These are phyloP conservation scores for Emericellopsis terricola DNA, from an alignment of 495 filamentous ascomycete genomes.

Conservation along the genomic window DNA sequence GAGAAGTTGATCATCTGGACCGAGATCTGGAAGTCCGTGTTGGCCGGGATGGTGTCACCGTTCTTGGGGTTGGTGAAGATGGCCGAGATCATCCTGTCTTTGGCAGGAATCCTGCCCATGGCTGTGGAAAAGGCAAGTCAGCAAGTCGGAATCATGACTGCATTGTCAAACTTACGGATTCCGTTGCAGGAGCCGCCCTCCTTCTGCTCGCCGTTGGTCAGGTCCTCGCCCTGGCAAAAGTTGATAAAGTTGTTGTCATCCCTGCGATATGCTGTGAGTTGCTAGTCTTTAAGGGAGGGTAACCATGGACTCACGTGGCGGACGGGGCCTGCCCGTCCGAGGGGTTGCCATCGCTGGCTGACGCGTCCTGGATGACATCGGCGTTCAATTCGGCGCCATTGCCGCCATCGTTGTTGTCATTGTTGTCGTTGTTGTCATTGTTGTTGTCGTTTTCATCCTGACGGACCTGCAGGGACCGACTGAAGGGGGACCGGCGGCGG, in stretches of 20 bases:
- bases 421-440: constrained; percentile 3
- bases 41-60: constrained; percentile 23
- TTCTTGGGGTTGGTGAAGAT: constrained; percentile 38
- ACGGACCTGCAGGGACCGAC: constrained; percentile 3
- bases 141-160: background rate
- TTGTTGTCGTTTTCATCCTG: constrained; percentile 5
- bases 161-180: constrained; percentile 33
- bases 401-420: constrained; percentile 1
- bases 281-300: too few species aligned
- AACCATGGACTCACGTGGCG: constrained; percentile 31
- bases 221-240: constrained; percentile 44
- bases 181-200: constrained; percentile 55
- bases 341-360: constrained; percentile 12
- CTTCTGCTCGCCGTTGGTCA: constrained; percentile 51
- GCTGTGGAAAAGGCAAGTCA: constrained; percentile 19
- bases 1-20: constrained; percentile 42
- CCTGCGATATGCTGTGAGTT: constrained; percentile 13
- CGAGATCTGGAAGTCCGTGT: constrained; percentile 37
- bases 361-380: constrained; percentile 31
- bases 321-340: constrained; percentile 34
- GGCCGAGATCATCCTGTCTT: constrained; percentile 45
- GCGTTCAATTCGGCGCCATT: constrained; percentile 17
- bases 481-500: constrained; percentile 12
- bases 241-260: constrained; percentile 49
- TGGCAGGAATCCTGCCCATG: constrained; percentile 56